Base-by-base conservation (phyloP, 345 rosid genomes). In the Psidium friedrichsthalianum region DNA sequence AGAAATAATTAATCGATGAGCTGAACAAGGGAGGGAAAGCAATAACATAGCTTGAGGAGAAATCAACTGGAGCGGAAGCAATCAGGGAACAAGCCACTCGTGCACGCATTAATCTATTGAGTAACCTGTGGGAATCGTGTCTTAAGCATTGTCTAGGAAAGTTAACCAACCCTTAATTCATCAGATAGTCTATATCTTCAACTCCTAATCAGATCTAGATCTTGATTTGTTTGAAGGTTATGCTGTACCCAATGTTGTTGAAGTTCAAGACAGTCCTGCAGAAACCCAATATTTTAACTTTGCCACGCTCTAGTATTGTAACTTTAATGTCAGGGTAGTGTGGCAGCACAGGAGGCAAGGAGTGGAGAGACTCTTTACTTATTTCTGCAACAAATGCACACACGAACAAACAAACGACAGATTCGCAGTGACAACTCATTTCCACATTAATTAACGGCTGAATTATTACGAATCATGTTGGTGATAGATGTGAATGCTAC, bases 71-170 rank as follows among this genome's bases (percentile, higher is more conserved):
- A 69, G 78, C 13, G 13, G 47, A 69, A 69, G 59, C 84, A 36
- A 20, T 5, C 5, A 18, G 84, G 64, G 59, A 83, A 83, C 85
- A 83, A 83, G 85, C 85, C 56, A 83, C 85, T 40, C 85, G 80
- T 83, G 85, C 51, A 16, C 47, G 36, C 80, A 83, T 27, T 57
- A 69, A 69, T 69, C 47, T 18, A 69, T 69, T 36, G 13, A 36
- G 24, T 1, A 32, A 69, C 47, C 78, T 69, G 78, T 21, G 20
- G 78, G 78, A 69, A 69, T 20, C 47, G 12, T 8, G 78, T 69
- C 78, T 40, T 69, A 69, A 36, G 7, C 16, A 1, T 69, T 3
- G 6, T 32, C 47, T 18, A 36, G 78, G 78, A 69, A 21, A 18
- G 78, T 36, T 40, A 40, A 69, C 47, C 78, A 32, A 69, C 25